Evolutionary conservation across 805 yeast species (phyloP).

Genomic region (Yarrowia deformans): DNA sequence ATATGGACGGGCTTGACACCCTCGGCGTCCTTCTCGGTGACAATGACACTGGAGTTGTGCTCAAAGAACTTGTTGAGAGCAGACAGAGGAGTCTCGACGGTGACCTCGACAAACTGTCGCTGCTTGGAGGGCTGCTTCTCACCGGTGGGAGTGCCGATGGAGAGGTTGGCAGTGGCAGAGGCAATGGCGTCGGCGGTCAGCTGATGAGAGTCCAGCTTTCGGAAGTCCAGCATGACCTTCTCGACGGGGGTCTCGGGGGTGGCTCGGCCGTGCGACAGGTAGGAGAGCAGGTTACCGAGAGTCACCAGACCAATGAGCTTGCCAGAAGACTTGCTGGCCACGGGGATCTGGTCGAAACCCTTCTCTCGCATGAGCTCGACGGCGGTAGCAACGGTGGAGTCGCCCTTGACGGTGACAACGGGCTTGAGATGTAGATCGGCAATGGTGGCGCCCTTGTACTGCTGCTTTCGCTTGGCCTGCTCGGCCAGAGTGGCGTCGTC

Average conservation of each 20-base stretch:
- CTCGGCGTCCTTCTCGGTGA: constrained; percentile 61
- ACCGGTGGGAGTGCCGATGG: constrained; percentile 44
- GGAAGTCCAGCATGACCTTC: constrained; percentile 74
- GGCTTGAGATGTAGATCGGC: constrained; percentile 77
- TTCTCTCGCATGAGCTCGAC: constrained; percentile 73
- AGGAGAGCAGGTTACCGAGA: constrained; percentile 71
- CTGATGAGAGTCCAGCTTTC: constrained; percentile 64
- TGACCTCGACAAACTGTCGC: constrained; percentile 71
- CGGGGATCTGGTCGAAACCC: constrained; percentile 88
- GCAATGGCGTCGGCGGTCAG: constrained; percentile 62
- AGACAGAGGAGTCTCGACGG: constrained; percentile 67
- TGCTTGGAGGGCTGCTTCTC: constrained; percentile 60
- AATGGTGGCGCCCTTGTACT: constrained; percentile 64
- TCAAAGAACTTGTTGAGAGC: constrained; percentile 82
- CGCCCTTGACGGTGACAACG: constrained; percentile 72
- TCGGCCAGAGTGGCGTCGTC: constrained; percentile 58
- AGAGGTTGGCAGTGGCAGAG: constrained; percentile 25
- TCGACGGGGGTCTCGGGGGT: constrained; percentile 63
- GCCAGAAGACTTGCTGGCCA: constrained; percentile 60
- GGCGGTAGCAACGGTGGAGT: constrained; percentile 67
- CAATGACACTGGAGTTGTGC: constrained; percentile 82
- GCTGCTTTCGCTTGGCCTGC: constrained; percentile 50
- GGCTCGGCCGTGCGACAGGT: constrained; percentile 66
- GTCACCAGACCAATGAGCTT: constrained; percentile 79
- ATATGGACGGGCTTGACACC: constrained; percentile 77